phyloP scores from a whole-genome alignment of 768 basidiomycete species.

The Psilocybe tampanensis region DNA sequence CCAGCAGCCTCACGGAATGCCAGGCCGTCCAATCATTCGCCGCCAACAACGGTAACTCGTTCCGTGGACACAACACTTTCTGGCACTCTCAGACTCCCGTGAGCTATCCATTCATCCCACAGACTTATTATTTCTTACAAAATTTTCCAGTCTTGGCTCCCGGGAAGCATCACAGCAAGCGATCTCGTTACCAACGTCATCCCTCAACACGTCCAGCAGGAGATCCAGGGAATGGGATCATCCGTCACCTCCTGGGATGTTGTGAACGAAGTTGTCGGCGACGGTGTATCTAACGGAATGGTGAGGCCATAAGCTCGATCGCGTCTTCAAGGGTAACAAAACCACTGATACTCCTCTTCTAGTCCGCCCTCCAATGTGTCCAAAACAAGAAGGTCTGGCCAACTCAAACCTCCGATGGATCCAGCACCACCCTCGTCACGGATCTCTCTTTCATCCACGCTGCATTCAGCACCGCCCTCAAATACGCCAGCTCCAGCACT shows the following conservation, averaged over 20 bases:
- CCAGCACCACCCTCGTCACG: conserved; percentile 9
- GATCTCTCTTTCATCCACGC: conserved; percentile 18
- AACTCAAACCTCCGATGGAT: conserved; percentile 12
- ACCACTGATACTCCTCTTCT: not conserved
- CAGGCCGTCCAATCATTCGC: conserved; percentile 12
- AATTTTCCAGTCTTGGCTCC: conserved; percentile 13
- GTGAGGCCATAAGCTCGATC: conserved; percentile 3
- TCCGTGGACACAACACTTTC: conserved; percentile 19
- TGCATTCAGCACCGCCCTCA: conserved; percentile 15
- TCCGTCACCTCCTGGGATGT: conserved; percentile 18
- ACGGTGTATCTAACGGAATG: conserved; percentile 18
- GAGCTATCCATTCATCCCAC: not conserved
- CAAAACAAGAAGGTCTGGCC: conserved; percentile 19
- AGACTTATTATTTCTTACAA: not conserved
- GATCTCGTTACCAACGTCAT: conserved; percentile 18
- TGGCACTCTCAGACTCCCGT: conserved; percentile 18
- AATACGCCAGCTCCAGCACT: conserved; percentile 12
- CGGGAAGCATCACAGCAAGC: conserved; percentile 13
- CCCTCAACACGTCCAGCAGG: conserved; percentile 17
- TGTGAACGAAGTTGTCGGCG: conserved; percentile 16
- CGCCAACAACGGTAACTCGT: conserved; percentile 6
- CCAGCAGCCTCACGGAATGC: conserved; percentile 11
- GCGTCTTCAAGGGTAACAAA: too few relatives aligned
- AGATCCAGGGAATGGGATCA: conserved; percentile 16
- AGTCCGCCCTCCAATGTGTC: conserved; percentile 17